Conservation (phyloP, 768 basidiomycete genomes). For the Rhizopogon salebrosus region DNA sequence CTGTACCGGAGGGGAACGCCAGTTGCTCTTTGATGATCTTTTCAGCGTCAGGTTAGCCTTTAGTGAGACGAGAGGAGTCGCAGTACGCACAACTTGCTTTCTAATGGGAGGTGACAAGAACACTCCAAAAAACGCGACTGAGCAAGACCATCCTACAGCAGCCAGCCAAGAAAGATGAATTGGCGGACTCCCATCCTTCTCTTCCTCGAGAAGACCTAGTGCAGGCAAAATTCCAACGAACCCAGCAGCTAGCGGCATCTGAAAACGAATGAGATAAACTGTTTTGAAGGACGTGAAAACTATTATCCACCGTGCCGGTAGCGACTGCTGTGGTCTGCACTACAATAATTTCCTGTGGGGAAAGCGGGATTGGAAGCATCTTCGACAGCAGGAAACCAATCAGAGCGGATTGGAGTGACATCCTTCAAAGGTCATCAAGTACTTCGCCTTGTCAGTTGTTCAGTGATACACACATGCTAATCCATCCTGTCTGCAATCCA, state of each 20-base stretch:
- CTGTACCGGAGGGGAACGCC: conserved; percentile 91
- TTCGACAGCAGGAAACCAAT: conserved; percentile 86
- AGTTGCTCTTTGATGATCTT: conserved; percentile 94
- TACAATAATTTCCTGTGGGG: conserved; percentile 91
- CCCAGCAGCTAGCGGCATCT: conserved; percentile 82
- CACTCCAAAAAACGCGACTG: conserved; percentile 97
- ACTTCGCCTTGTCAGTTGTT: neutral
- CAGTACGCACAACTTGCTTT: conserved; percentile 76
- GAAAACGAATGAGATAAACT: neutral
- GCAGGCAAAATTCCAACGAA: conserved; percentile 95
- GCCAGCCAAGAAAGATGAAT: conserved; percentile 69
- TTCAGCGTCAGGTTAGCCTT: conserved; percentile 2
- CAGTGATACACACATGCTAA: conserved; percentile 59
- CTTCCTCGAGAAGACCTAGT: conserved; percentile 67
- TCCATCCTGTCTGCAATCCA: conserved; percentile 87
- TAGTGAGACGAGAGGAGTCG: neutral
- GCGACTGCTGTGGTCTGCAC: conserved; percentile 95
- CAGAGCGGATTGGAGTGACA: conserved; percentile 92
- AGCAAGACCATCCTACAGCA: conserved; percentile 82
- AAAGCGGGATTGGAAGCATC: conserved; percentile 64
- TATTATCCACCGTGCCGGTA: conserved; percentile 56
- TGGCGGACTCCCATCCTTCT: conserved; percentile 72
- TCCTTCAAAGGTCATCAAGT: conserved; percentile 46
- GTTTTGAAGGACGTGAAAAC: neutral
- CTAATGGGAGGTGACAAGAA: conserved; percentile 93